These are phyloP conservation scores for Eleusine indica DNA, from an alignment of 176 grass and related monocot species.

Conservation along the genomic window DNA sequence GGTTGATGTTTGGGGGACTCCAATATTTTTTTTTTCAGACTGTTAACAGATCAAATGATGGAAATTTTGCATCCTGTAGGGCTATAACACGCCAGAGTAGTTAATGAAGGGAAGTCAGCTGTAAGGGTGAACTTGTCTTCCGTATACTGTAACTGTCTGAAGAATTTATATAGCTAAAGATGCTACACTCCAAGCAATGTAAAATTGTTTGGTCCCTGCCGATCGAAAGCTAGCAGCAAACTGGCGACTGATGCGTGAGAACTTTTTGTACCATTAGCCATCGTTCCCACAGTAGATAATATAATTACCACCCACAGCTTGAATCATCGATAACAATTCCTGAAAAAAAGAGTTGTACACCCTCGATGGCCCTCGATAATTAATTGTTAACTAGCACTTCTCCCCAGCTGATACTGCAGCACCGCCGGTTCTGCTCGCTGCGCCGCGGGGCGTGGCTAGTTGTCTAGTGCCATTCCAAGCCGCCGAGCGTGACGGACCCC, in stretches of 20 bases:
- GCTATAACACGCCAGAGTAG: constrained; percentile 3
- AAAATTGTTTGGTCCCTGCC: constrained; percentile 20
- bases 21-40: background rate
- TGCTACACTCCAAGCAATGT: background rate
- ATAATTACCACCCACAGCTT: background rate
- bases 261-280: constrained; percentile 14
- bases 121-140: constrained; percentile 4
- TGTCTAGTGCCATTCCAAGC: constrained; percentile 75
- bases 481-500: constrained; percentile 76
- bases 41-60: background rate
- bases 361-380: background rate
- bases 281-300: background rate
- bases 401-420: background rate
- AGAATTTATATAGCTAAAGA: background rate
- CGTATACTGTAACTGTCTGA: background rate
- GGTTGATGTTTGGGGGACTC: background rate
- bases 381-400: background rate
- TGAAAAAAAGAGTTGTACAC: background rate
- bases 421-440: background rate
- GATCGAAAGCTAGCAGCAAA: background rate
- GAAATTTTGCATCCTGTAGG: background rate
- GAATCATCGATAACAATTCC: background rate
- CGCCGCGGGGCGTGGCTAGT: too few species aligned
- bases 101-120: background rate
- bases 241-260: background rate